Evolutionary conservation across 495 filamentous ascomycete genomes (phyloP), one percentile per base, ranked within the genome.

Genomic region (Aspergillus nanangensis): DNA sequence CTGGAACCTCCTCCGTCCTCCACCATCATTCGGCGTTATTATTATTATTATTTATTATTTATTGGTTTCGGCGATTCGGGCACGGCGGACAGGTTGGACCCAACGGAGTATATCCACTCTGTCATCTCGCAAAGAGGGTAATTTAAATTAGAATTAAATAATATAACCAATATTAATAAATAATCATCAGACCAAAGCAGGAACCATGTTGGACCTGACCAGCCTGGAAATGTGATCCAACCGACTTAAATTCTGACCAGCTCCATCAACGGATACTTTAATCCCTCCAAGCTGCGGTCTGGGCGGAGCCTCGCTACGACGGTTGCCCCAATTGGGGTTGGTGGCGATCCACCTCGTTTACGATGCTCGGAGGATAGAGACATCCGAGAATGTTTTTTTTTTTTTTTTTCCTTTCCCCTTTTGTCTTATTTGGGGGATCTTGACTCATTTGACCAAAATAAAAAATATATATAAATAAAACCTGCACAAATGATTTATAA

Each of bases 261-360:
- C 25, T 38, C 36, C 42, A 47, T 40, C 11, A 11, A 29, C 36
- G 52, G 41, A 48, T 57, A 53, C 46, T 47, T 56, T 56, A 56
- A 49, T 56, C 41, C 41, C 52, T 55, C 44, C 53, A 56, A 56
- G 53, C 53, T 56, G 47, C 51, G 41, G 53, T 51, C 53, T 52
- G 42, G 53, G 53, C 53, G 53, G 53, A 55, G 45, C 53, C 53
- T 54, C 51, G 51, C 46, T 50, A 53, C 35, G 51, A 43, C 31
- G 33, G 5, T 35, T 42, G 31, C 34, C 33, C 51, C 37, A 46
- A 54, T 50, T 45, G 18, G 43, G 51, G 43, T 24, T 50, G 42
- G 19, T 25, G 23, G 25, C 36, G 51, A 50, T 50, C 51, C 51
- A 54, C 51, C 36, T 54, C 51, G 51, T 53, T 46, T 53, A 40